Evolutionary conservation across 2,329 filamentous ascomycete species (phyloP).

Genomic region (Calonectria ilicicola): DNA sequence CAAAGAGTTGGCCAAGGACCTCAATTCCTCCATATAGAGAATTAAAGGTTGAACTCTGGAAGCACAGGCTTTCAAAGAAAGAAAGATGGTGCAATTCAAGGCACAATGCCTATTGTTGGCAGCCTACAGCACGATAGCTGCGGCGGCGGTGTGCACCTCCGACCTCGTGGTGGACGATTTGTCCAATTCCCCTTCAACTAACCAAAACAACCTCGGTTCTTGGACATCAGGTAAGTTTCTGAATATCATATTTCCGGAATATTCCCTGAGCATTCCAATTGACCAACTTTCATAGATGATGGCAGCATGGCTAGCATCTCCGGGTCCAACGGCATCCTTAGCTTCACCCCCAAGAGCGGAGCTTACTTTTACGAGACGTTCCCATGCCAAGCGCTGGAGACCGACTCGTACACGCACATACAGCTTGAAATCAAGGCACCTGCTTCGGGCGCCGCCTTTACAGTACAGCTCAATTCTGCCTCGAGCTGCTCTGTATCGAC

Average conservation of each 20-base stretch:
- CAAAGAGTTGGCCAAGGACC: neutral
- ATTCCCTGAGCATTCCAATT: neutral
- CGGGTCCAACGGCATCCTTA: conserved; percentile 56
- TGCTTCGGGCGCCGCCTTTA: conserved; percentile 35
- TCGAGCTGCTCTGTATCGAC: conserved; percentile 54
- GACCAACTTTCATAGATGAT: conserved; percentile 56
- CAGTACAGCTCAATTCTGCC: conserved; percentile 53
- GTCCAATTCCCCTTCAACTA: conserved; percentile 45
- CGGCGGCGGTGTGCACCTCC: conserved; percentile 39
- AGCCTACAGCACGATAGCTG: conserved; percentile 27
- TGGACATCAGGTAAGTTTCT: conserved; percentile 50
- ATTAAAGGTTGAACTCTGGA: neutral
- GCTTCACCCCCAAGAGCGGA: conserved; percentile 59
- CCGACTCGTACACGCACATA: conserved; percentile 61
- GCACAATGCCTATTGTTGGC: conserved; percentile 24
- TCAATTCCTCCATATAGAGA: neutral
- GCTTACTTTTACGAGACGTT: conserved; percentile 69
- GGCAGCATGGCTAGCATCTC: conserved; percentile 57
- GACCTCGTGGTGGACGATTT: conserved; percentile 51
- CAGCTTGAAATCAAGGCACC: conserved; percentile 40
- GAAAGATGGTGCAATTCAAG: conserved; percentile 33
- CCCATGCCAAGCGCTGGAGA: conserved; percentile 57
- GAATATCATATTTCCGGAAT: neutral
- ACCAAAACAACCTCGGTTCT: conserved; percentile 48
- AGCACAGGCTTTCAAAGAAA: conserved; percentile 23